Evolutionary conservation across 306 rosid species (phyloP).

Genomic region (Lithocarpus polystachyus): DNA sequence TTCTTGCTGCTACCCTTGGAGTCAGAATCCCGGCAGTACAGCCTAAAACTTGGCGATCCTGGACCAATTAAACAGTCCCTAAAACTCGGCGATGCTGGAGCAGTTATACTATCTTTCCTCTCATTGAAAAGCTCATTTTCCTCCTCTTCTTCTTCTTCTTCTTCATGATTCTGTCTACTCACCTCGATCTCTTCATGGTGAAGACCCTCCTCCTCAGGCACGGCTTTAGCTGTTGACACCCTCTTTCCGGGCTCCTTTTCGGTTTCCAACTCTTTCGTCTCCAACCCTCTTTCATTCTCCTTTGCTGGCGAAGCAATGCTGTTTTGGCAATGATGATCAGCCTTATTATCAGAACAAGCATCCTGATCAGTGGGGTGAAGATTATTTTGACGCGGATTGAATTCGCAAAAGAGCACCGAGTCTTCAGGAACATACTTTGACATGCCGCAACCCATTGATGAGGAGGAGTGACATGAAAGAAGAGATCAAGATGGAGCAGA

Average conservation of each 20-base stretch:
- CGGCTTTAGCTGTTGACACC: not conserved
- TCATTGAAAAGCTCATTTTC: not conserved
- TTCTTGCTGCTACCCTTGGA: slow-evolving; percentile 3
- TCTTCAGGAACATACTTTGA: slow-evolving; percentile 27
- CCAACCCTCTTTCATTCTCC: slow-evolving; percentile 8
- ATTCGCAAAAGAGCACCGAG: not conserved
- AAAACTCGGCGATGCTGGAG: slow-evolving; percentile 19
- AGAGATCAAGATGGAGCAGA: not conserved
- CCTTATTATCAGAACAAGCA: not conserved
- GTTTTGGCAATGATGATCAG: not conserved
- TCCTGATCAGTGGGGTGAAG: not conserved
- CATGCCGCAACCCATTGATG: slow-evolving; percentile 65
- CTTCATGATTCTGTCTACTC: not conserved
- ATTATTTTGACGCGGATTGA: not conserved
- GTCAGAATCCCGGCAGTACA: slow-evolving; percentile 37
- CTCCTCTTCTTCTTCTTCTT: not conserved
- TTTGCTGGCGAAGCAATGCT: not conserved
- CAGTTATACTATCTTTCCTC: slow-evolving; percentile 11
- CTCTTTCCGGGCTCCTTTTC: not conserved
- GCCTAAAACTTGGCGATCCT: slow-evolving; percentile 62
- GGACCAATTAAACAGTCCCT: slow-evolving; percentile 30
- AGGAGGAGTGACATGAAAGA: not conserved
- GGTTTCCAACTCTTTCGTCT: not conserved
- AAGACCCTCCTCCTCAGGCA: not conserved
- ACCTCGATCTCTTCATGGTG: not conserved